Evolutionary conservation across 257 asterid species (phyloP).

Genomic region (Osmanthus fragrans): DNA sequence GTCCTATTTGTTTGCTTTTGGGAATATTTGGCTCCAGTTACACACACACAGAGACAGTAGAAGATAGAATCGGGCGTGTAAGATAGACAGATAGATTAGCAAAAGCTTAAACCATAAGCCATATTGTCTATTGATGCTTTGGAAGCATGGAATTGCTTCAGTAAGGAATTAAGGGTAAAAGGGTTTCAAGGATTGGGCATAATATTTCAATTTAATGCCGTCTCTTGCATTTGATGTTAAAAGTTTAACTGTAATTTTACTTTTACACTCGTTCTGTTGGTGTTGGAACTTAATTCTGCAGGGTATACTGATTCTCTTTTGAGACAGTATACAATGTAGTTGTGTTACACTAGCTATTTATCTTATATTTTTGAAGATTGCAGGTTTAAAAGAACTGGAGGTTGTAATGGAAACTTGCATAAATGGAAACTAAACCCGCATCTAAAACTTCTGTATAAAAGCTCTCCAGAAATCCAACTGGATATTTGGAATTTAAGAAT

Average conservation of each 20-base stretch:
- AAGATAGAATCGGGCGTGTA: too few relatives aligned
- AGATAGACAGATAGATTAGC: too few relatives aligned
- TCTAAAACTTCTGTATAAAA: background rate
- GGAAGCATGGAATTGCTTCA: background rate
- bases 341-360: background rate
- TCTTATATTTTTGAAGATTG: background rate
- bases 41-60: too few relatives aligned
- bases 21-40: too few relatives aligned
- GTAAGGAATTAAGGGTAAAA: background rate
- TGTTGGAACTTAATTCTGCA: background rate
- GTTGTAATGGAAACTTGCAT: background rate
- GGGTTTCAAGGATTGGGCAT: background rate
- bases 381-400: background rate
- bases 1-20: conserved; percentile 18
- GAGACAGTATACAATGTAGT: background rate
- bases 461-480: background rate
- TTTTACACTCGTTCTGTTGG: background rate
- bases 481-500: background rate
- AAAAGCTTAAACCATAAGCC: background rate
- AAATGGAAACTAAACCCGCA: background rate
- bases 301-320: background rate
- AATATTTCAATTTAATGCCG: background rate
- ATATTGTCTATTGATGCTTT: background rate
- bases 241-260: too few relatives aligned
- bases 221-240: background rate